Base-by-base conservation (phyloP, 75 land plant genomes). In the Cupressus sempervirens region DNA sequence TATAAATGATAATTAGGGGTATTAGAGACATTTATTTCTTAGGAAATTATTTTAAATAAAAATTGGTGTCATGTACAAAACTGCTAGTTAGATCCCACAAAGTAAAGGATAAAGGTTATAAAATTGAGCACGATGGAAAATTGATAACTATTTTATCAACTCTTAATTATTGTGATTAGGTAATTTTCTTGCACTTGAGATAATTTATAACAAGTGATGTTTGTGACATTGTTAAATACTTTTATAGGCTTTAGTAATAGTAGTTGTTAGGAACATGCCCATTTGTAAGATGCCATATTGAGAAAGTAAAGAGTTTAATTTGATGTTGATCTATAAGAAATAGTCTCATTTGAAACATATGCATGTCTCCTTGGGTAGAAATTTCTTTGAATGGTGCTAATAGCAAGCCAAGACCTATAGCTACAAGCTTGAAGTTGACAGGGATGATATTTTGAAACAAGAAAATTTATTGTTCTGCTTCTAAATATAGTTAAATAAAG, bases 81-180 rank as follows among this genome's bases (percentile, higher is more conserved):
- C 89, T 97, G 86, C 92, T 97, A 74, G 95, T 97, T 38, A 91
- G 99, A 62, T 97, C 99, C 0, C 99, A 97, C 89, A 98, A 97
- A 91, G 99, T 97, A 14, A 97, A 97, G 90, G 96, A 96, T 67
- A 96, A 97, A 82, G 99, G 99, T 35, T 97, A 96, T 90, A 95
- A 97, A 87, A 89, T 93, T 87, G 95, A 91, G 82, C 99, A 97
- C 91, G 95, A 94, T 90, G 99, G 98, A 3, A 97, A 96, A 89
- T 95, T 97, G 48, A 97, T 97, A n/a, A 97, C 99, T 70, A 98
- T 97, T 12, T 97, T 97, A 87, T 97, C 99, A 73, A 98, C 99
- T 82, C 99, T 98, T 73, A 97, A 97, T 85, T 97, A 97, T 76
- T 97, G 99, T 90, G 99, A 97, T 84, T 98, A 97, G 99, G 99